A percentile compares a stretch with the other conserved stretches of the same genome.
These are phyloP conservation scores for Colletotrichum sp. DNA, from an alignment of 2,329 filamentous ascomycete species.

Conservation along the genomic window DNA sequence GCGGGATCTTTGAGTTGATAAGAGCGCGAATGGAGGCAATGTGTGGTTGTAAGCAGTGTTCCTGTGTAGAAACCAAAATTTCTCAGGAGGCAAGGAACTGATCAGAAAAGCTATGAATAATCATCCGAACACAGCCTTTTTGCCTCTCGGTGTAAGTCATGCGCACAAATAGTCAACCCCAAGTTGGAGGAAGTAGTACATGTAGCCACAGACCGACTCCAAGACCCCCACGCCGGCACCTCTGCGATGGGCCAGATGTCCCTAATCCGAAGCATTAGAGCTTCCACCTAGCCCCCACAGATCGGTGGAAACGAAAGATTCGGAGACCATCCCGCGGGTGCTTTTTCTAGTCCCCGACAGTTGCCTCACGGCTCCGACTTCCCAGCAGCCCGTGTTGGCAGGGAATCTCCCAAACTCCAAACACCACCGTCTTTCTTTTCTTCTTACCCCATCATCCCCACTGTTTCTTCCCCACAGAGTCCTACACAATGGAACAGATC, in stretches of 20 bases:
- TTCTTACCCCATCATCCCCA: conserved; percentile 10
- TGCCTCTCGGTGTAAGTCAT: not conserved
- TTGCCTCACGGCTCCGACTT: not conserved
- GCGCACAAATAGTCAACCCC: not conserved
- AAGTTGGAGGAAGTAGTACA: not conserved
- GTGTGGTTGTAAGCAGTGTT: not conserved
- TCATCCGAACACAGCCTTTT: not conserved
- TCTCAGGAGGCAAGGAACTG: not conserved
- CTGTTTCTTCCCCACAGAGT: conserved; percentile 14
- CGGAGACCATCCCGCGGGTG: conserved; percentile 1
- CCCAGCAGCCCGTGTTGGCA: not conserved
- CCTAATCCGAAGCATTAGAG: not conserved
- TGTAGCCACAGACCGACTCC: not conserved
- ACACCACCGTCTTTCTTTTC: not conserved
- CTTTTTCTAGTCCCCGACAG: not conserved
- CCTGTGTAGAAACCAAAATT: not conserved
- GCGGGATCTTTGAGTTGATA: not conserved
- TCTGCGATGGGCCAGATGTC: not conserved
- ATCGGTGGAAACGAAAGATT: not conserved
- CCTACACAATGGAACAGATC: not conserved
- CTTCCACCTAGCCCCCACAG: conserved; percentile 7
- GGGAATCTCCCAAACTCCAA: not conserved
- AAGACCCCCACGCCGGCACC: conserved; percentile 12
- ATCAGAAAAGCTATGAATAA: not conserved
- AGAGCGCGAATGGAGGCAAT: not conserved